Evolutionary conservation across 2,329 filamentous ascomycete genomes (phyloP).

Genomic region (Chrysoporthe austroafricana): DNA sequence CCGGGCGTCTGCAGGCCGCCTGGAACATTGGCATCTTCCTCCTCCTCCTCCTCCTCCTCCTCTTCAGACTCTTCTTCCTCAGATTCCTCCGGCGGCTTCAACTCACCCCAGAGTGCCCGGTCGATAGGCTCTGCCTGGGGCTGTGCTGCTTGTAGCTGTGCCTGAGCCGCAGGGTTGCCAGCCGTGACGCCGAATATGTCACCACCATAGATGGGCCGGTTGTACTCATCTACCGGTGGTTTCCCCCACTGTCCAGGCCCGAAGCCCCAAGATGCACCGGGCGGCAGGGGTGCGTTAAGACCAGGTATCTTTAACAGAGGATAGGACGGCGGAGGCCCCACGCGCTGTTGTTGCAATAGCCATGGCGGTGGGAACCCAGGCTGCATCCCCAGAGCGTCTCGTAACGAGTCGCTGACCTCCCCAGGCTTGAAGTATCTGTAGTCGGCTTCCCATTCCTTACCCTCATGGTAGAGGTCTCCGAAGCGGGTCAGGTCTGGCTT

Average conservation of each 20-base stretch:
- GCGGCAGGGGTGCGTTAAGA: conserved; percentile 88
- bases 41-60: conserved; percentile 72
- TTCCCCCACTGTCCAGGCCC: conserved; percentile 96
- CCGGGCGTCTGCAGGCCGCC: conserved; percentile 73
- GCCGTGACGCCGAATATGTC: conserved; percentile 84
- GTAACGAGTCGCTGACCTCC: conserved; percentile 85
- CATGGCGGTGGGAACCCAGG: conserved; percentile 92
- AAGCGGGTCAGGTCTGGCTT: conserved; percentile 94
- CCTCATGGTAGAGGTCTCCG: conserved; percentile 99
- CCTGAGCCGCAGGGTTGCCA: conserved; percentile 37
- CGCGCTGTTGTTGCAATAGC: conserved; percentile 95
- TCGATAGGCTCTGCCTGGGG: conserved; percentile 77
- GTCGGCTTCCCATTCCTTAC: conserved; percentile 97
- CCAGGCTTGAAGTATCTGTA: conserved; percentile 87
- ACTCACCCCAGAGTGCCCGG: conserved; percentile 86
- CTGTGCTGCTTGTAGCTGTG: conserved; percentile 43
- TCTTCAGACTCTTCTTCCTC: conserved; percentile 67
- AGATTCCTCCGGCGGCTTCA: conserved; percentile 79
- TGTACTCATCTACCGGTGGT: conserved; percentile 91
- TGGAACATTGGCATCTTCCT: conserved; percentile 63
- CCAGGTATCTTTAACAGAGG: conserved; percentile 94
- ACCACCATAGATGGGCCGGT: conserved; percentile 87
- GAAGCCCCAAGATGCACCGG: conserved; percentile 92
- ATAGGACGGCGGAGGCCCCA: conserved; percentile 91
- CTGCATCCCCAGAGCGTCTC: conserved; percentile 91